phyloP scores from a whole-genome alignment of 2,329 filamentous ascomycete species.

The Cladophialophora chaetospira region DNA sequence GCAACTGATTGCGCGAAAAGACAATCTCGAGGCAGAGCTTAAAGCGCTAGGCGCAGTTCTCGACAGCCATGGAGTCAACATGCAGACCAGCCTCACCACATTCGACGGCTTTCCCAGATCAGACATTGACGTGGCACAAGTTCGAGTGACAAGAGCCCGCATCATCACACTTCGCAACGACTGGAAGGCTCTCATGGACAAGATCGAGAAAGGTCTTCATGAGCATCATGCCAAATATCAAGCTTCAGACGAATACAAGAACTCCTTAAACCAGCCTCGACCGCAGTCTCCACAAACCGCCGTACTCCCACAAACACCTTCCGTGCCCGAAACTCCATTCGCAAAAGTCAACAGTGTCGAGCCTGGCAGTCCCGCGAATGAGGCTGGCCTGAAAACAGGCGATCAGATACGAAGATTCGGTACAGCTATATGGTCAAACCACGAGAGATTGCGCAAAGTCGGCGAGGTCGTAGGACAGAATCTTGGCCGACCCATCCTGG shows the following conservation, averaged over 20 bases:
- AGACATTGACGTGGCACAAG: conserved; percentile 92
- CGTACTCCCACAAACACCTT: conserved; percentile 30
- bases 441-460: conserved; percentile 82
- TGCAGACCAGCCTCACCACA: conserved; percentile 85
- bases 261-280: conserved; percentile 25
- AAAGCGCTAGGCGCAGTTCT: conserved; percentile 81
- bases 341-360: conserved; percentile 87
- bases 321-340: conserved; percentile 63
- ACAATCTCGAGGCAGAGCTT: conserved; percentile 81
- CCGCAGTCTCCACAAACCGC: conserved; percentile 29
- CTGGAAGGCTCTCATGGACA: conserved; percentile 83
- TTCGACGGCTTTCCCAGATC: conserved; percentile 88
- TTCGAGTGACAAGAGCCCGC: conserved; percentile 86
- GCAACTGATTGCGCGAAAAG: conserved; percentile 82
- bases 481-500: conserved; percentile 64
- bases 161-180: conserved; percentile 92
- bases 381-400: conserved; percentile 76
- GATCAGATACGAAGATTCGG: conserved; percentile 87
- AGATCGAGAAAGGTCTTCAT: conserved; percentile 84
- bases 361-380: conserved; percentile 74
- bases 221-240: conserved; percentile 78
- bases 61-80: conserved; percentile 77
- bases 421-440: conserved; percentile 77
- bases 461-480: conserved; percentile 88
- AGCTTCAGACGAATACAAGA: conserved; percentile 35